phyloP scores from a whole-genome alignment of 1,284 basidiomycete species.

The Pholiota adiposa region DNA sequence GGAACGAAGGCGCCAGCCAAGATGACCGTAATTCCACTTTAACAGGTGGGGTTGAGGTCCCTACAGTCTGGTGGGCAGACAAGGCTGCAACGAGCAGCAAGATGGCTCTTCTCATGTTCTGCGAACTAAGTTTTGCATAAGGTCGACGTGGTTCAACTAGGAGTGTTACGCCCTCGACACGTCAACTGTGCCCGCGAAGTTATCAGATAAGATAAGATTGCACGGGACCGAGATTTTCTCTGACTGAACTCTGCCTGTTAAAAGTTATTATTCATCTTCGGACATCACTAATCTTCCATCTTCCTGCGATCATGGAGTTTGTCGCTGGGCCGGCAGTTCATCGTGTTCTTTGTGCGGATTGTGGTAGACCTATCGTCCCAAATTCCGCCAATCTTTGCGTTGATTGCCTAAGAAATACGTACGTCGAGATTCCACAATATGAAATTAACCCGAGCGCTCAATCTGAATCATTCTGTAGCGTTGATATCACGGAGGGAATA shows the following conservation, averaged over 20 bases:
- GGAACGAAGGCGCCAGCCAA: conserved; percentile 76
- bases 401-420: conserved; percentile 89
- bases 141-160: conserved; percentile 12
- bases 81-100: conserved; percentile 25
- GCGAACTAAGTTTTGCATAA: conserved; percentile 16
- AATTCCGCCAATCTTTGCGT: conserved; percentile 97
- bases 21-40: conserved; percentile 80
- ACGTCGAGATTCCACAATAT: conserved; percentile 28
- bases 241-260: too few species aligned
- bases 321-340: conserved; percentile 71
- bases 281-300: neutral
- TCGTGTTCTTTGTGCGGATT: conserved; percentile 82
- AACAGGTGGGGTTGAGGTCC: conserved; percentile 65
- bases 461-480: conserved; percentile 51
- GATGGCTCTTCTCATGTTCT: conserved; percentile 27
- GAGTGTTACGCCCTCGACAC: conserved; percentile 14
- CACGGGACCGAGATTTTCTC: conserved; percentile 26
- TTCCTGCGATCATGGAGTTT: conserved; percentile 64
- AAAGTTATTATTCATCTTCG: neutral
- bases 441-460: neutral
- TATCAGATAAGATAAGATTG: conserved; percentile 22
- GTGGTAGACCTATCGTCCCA: conserved; percentile 91
- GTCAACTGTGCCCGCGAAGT: conserved; percentile 18
- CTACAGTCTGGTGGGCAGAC: conserved; percentile 25
- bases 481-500: conserved; percentile 98